These are phyloP conservation scores for Fomitopsis betulina DNA, from an alignment of 1,284 basidiomycete species.

Conservation along the genomic window DNA sequence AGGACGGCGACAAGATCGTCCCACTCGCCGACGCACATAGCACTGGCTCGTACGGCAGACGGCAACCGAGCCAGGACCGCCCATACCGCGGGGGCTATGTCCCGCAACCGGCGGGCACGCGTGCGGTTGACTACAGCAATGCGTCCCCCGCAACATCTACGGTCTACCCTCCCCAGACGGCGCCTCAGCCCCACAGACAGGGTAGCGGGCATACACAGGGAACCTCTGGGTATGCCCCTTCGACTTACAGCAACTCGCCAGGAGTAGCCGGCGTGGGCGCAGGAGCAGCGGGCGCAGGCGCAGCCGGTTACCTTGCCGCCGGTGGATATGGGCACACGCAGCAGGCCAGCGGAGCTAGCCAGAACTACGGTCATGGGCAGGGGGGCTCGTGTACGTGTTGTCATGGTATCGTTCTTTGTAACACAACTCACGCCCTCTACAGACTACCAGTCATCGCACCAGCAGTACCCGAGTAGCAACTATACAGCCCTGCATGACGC, in stretches of 20 bases:
- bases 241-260: slow-evolving; percentile 19
- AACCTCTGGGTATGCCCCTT: slow-evolving; percentile 32
- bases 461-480: slow-evolving; percentile 40
- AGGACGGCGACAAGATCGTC: slow-evolving; percentile 52
- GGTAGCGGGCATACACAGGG: slow-evolving; percentile 39
- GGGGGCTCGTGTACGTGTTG: slow-evolving; percentile 50
- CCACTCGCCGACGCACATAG: slow-evolving; percentile 19
- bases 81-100: slow-evolving; percentile 53
- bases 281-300: slow-evolving; percentile 18
- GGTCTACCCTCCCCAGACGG: slow-evolving; percentile 33
- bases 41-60: slow-evolving; percentile 14
- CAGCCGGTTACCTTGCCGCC: slow-evolving; percentile 10
- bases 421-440: neutral
- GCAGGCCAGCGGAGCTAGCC: slow-evolving; percentile 31
- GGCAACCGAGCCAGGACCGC: slow-evolving; percentile 20
- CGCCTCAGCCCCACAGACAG: slow-evolving; percentile 32
- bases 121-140: slow-evolving; percentile 70
- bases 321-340: slow-evolving; percentile 25
- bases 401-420: neutral
- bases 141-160: slow-evolving; percentile 33
- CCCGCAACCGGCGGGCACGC: slow-evolving; percentile 55
- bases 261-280: slow-evolving; percentile 11
- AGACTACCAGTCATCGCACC: slow-evolving; percentile 53
- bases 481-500: slow-evolving; percentile 43
- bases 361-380: slow-evolving; percentile 46